These are phyloP conservation scores for Dentipellis sp. DNA, from an alignment of 768 basidiomycete genomes.

Conservation along the genomic window DNA sequence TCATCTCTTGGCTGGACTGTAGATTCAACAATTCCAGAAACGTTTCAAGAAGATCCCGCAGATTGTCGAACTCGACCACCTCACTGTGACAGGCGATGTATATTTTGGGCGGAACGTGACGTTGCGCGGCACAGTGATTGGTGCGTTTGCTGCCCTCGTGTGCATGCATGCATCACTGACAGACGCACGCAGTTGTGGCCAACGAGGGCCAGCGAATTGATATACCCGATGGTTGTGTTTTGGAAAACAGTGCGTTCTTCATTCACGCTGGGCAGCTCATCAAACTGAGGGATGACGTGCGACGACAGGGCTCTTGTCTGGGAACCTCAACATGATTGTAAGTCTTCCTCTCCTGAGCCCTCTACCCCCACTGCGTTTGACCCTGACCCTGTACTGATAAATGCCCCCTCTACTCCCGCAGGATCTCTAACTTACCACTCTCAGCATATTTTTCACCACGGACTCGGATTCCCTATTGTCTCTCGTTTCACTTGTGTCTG, in stretches of 20 bases:
- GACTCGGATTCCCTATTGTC: too few relatives aligned
- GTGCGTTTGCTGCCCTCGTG: conserved; percentile 14
- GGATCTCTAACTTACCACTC: background rate
- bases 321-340: conserved; percentile 68
- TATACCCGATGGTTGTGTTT: conserved; percentile 48
- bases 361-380: background rate
- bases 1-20: background rate
- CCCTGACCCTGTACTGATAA: background rate
- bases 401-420: background rate
- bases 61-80: conserved; percentile 65
- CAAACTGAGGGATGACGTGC: conserved; percentile 8
- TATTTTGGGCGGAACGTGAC: conserved; percentile 59
- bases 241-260: conserved; percentile 34
- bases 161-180: background rate
- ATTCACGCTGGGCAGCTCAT: background rate
- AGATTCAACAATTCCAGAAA: conserved; percentile 58
- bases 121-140: conserved; percentile 58
- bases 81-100: conserved; percentile 64
- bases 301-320: conserved; percentile 51
- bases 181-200: conserved; percentile 27
- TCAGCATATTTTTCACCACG: too few relatives aligned
- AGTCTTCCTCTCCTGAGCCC: conserved; percentile 14
- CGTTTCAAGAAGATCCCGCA: conserved; percentile 70
- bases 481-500: too few relatives aligned
- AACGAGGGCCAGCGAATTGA: conserved; percentile 51